Conservation (phyloP, 2,329 filamentous ascomycete species). For the Aspergillus quadrilineatus region DNA sequence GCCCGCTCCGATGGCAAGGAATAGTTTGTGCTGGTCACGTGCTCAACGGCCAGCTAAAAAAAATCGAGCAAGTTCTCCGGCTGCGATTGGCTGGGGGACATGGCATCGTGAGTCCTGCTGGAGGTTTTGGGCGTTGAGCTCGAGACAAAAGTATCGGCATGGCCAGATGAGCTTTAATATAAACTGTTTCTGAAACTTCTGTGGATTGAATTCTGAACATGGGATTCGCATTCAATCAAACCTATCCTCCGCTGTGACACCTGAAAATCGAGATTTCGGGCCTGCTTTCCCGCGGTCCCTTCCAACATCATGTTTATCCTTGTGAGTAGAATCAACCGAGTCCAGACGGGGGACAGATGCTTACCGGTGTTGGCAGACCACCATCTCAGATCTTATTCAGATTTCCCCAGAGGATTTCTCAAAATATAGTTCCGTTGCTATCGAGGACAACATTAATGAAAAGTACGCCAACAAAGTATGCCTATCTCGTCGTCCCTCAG, state of each 20-base stretch:
- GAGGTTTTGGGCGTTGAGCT: constrained; percentile 3
- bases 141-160: background rate
- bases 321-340: constrained; percentile 34
- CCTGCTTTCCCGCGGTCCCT: constrained; percentile 1
- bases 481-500: background rate
- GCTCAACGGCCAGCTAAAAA: constrained; percentile 12
- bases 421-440: constrained; percentile 74
- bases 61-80: constrained; percentile 17
- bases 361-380: constrained; percentile 61
- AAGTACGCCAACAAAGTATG: constrained; percentile 91
- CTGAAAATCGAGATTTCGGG: constrained; percentile 13
- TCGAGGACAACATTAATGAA: constrained; percentile 94
- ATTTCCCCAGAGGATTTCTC: constrained; percentile 86
- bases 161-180: background rate
- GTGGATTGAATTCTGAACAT: constrained; percentile 16
- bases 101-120: constrained; percentile 7
- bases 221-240: constrained; percentile 12
- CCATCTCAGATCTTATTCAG: constrained; percentile 90
- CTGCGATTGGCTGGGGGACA: constrained; percentile 23
- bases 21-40: constrained; percentile 17
- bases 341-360: background rate
- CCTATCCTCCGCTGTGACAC: constrained; percentile 9
- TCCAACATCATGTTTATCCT: constrained; percentile 50
- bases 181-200: constrained; percentile 1
- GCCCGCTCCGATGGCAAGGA: constrained; percentile 23